Base-by-base conservation (phyloP, 1,284 basidiomycete genomes). In the Cutaneotrichosporon daszewskae region DNA sequence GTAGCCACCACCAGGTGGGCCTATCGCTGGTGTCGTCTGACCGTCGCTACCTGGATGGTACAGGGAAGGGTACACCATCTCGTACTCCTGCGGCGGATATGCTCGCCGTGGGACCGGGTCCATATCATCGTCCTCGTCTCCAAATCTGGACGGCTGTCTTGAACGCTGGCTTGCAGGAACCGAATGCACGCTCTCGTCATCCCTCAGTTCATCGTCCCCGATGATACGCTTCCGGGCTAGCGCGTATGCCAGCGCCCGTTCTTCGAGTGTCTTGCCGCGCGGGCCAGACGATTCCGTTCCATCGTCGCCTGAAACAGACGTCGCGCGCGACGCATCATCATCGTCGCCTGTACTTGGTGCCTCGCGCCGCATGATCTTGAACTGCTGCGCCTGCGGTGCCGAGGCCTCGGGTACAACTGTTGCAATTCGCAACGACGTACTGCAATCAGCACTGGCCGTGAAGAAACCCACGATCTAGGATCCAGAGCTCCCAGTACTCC, bases 351-450 rank as follows among this genome's bases (percentile, higher is more conserved):
- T 40, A 23, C 41, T 45, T 7, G 44, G 48, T 3, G 61, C 34
- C 20, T 40, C 54, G 14, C 66, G 55, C 34, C 58, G 62, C 65
- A 69, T 66, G 49, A 69, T 62, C 9, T 54, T 50, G 47, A 68
- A 63, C 37, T 57, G 59, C 43, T 64, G 63, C 13, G 58, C 42
- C 20, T 42, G 46, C 3, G 46, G 51, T 4, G 43, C 51, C 0
- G 45, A 37, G 6, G 40, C 31, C 38, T 52, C 51, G 18, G 51
- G 51, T 23, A 52, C 51, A n/a, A 52, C 19, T 6, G 33, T 40
- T 8, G 51, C 36, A 3, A 52, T 40, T 28, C 32, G 32, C 8
- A 68, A 38, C 3, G 40, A 23, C 5, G 46, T 20, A 17, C 62
- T 68, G 38, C 4, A 59, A 53, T 46, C 13, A 23, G 8, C n/a